Evolutionary conservation across 179 eudicot species (phyloP), one percentile per base, ranked within the genome.

Genomic region (Dionaea muscipula): DNA sequence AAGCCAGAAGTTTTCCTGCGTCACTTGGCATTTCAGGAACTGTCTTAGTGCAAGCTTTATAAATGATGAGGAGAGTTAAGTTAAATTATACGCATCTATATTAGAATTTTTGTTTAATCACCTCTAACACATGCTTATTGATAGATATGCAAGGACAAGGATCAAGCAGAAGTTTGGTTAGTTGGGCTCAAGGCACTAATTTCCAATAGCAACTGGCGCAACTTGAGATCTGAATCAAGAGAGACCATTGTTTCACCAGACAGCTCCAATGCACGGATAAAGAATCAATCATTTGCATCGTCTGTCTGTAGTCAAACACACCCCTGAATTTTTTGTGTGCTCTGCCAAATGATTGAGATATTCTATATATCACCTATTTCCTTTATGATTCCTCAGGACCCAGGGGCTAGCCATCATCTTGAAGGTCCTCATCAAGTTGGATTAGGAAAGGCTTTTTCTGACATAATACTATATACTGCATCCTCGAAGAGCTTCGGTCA

Each of bases 61-160:
- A 13, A 16, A 39, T 24, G 23, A n/a, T 5, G 4, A 38, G 11
- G 23, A 22, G 56, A 53, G 19, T 33, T 20, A 51, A 13, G 24
- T 33, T 35, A 24, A 8, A 6, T 35, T 10, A 18, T 3, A 46
- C 37, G 4, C 22, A 15, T n/a, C 24, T 16, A 14, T 40, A 18
- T 13, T 7, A 57, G 12, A n/a, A 26, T 7, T 49, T 16, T 18
- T 40, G 33, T 47, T 19, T 47, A 9, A 1, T 20, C 17, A 15
- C 7, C 36, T 48, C 24, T 16, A 0, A 22, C 35, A 7, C 17
- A 55, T 55, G 21, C 65, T 37, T 10, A 36, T 73, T 48, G 61
- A 65, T 68, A 91, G 98, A 88, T 91, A 61, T 91, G 98, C 71
- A 91, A 91, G 72, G 98, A 91, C 66, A 91, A 87, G 72, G 98